A percentile compares a stretch with the other conserved stretches of the same genome.
Conservation (phyloP, 2,329 filamentous ascomycete species). For the Colletotrichum magnum region DNA sequence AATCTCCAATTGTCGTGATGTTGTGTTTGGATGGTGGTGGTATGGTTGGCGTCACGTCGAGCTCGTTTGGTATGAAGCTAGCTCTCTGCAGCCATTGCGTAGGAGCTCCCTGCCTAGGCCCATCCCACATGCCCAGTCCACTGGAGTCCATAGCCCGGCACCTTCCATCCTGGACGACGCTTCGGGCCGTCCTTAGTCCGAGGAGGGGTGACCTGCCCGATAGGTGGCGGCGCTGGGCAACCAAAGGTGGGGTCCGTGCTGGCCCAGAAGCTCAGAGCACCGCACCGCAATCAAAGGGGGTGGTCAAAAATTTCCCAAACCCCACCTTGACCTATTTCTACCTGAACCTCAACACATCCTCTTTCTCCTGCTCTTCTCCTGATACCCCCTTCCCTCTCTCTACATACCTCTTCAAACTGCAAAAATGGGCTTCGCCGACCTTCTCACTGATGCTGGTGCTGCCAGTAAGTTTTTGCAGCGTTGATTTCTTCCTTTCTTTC, state of each 20-base stretch:
- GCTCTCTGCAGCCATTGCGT: conserved; percentile 39
- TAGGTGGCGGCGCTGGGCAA: conserved; percentile 26
- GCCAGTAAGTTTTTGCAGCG: conserved; percentile 58
- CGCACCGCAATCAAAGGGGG: conserved; percentile 41
- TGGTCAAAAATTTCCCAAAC: conserved; percentile 57
- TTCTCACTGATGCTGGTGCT: conserved; percentile 74
- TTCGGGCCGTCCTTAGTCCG: conserved; percentile 44
- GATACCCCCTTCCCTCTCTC: conserved; percentile 45
- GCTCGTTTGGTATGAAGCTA: conserved; percentile 36
- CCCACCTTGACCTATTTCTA: conserved; percentile 51
- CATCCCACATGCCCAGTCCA: conserved; percentile 10
- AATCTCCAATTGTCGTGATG: conserved; percentile 2
- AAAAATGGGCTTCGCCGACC: conserved; percentile 80
- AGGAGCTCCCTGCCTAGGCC: conserved; percentile 38
- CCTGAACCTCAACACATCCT: conserved; percentile 40
- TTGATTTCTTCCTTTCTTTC: conserved; percentile 42
- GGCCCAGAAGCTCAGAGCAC: conserved; percentile 33
- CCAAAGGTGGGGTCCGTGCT: conserved; percentile 39
- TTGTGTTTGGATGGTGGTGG: conserved; percentile 13
- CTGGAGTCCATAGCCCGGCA: not conserved
- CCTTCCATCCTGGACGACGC: not conserved
- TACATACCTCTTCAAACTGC: conserved; percentile 45
- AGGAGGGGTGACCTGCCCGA: conserved; percentile 23
- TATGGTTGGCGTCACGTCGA: conserved; percentile 32
- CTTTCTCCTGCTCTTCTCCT: conserved; percentile 47